Conservation (phyloP, 495 filamentous ascomycete species). For the Penicillium subrubescens region DNA sequence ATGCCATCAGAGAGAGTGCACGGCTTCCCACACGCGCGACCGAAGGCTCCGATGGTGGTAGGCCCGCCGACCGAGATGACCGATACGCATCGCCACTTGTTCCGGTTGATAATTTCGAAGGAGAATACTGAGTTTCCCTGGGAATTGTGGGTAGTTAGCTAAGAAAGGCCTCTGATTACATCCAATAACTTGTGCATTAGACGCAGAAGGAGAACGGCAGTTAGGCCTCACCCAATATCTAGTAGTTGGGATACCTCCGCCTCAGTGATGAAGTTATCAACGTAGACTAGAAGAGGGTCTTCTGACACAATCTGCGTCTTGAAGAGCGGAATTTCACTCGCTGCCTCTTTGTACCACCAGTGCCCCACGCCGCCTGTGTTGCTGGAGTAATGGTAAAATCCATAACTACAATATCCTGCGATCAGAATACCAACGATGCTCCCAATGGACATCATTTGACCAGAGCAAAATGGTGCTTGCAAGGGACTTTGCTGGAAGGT, state of each 20-base stretch:
- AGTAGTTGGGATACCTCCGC: neutral
- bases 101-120: neutral
- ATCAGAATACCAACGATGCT: neutral
- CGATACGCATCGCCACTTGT: neutral
- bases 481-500: neutral
- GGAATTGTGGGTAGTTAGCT: neutral
- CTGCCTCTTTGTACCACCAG: neutral
- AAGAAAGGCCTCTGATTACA: neutral
- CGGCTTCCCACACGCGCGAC: neutral
- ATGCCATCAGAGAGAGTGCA: slow-evolving; percentile 4
- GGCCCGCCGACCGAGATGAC: neutral
- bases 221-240: neutral
- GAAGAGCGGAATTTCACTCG: neutral
- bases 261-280: neutral
- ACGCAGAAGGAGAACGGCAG: neutral
- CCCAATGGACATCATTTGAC: neutral
- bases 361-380: neutral
- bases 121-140: neutral
- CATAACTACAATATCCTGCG: neutral
- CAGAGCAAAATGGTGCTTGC: neutral
- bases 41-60: neutral
- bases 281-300: slow-evolving; percentile 1
- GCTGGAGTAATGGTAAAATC: neutral
- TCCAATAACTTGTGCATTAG: neutral
- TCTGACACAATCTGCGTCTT: slow-evolving; percentile 1